A percentile compares a stretch with the other conserved stretches of the same genome.
Conservation (phyloP, 208 protist species). For the Acanthamoeba castellanii region DNA sequence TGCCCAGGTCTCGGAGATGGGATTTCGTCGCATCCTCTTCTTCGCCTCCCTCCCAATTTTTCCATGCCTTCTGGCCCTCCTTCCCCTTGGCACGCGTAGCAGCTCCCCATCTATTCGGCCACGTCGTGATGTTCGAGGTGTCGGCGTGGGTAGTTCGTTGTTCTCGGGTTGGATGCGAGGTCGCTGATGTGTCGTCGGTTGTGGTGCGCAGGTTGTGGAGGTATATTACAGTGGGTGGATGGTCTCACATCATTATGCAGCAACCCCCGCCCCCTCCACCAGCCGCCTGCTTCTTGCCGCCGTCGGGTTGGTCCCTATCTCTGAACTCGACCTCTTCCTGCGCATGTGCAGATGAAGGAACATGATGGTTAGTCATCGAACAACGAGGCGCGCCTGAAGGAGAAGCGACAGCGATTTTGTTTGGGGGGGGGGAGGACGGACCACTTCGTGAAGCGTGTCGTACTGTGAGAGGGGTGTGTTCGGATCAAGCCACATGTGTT, state of each 20-base stretch:
- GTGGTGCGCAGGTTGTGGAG: not conserved
- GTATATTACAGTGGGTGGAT: not conserved
- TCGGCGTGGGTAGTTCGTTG: no score
- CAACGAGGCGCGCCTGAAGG: no score
- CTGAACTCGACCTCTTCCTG: conserved; percentile 70
- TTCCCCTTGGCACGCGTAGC: not conserved
- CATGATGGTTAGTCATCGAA: not conserved
- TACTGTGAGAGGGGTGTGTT: conserved; percentile 71
- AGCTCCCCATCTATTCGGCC: not conserved
- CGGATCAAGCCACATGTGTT: conserved; percentile 74
- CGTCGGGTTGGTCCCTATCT: conserved; percentile 45
- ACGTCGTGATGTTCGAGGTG: not conserved
- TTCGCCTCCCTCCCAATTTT: not conserved
- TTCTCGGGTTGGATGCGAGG: no score
- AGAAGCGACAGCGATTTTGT: not conserved
- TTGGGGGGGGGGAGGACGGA: conserved; percentile 3
- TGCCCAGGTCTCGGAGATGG: not conserved
- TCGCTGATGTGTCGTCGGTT: not conserved
- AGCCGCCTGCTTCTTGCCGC: conserved; percentile 20
- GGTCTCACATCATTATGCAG: conserved; percentile 25
- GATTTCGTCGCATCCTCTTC: not conserved
- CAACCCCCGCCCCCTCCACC: not conserved
- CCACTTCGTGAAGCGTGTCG: conserved; percentile 74
- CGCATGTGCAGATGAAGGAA: not conserved
- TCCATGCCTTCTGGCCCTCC: no score